Evolutionary conservation across 192 early-diverging fungal genomes (phyloP).

Genomic region (Linnemannia schmuckeri): DNA sequence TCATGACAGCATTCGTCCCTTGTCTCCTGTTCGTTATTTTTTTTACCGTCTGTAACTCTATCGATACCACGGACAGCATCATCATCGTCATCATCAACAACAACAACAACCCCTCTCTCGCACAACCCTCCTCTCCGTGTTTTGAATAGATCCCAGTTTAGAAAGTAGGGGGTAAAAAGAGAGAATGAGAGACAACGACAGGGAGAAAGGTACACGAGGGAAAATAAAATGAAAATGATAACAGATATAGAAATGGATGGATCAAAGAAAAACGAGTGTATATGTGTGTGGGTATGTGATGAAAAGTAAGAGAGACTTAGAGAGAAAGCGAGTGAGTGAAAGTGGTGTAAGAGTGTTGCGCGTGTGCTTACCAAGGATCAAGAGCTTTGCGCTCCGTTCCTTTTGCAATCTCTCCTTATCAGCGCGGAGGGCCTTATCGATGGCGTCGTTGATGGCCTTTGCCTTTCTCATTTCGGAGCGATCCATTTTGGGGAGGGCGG

Average conservation of each 20-base stretch:
- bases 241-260: neutral
- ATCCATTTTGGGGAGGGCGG: neutral
- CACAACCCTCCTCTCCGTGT: neutral
- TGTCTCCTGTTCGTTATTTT: neutral
- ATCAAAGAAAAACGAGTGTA: neutral
- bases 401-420: constrained; percentile 49
- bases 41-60: neutral
- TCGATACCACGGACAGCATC: neutral
- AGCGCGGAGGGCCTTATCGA: constrained; percentile 36
- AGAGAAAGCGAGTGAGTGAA: neutral
- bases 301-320: neutral
- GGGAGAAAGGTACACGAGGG: constrained; percentile 4
- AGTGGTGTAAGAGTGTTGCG: neutral
- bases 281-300: neutral
- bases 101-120: neutral
- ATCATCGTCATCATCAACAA: neutral
- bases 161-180: neutral
- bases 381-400: constrained; percentile 46
- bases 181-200: constrained; percentile 3
- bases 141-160: constrained; percentile 2
- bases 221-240: neutral
- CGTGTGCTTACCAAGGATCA: constrained; percentile 51
- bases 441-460: constrained; percentile 49
- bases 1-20: neutral
- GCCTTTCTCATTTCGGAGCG: constrained; percentile 40